Base-by-base conservation (phyloP, 495 filamentous ascomycete species). In the Lasiosphaeris hirsuta region DNA sequence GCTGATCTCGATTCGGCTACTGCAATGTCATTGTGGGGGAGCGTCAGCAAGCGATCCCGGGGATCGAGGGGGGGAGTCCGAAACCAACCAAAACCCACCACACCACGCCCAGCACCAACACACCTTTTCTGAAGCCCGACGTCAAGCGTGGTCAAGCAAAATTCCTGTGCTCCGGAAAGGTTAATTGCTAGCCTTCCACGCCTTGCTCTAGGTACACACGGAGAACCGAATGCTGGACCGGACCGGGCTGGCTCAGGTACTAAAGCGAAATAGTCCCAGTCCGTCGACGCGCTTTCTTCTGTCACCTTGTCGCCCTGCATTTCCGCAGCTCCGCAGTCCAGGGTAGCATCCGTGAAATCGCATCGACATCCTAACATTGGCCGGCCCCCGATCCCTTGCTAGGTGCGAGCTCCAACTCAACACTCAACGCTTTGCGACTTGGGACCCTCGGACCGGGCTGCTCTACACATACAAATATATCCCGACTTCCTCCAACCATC, bases 41-140 rank as follows among this genome's bases (percentile, higher is more conserved):
- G 33, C 42, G 18, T n/a, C 42, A 30, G 19, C 17, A n/a, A 43
- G 33, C 41, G 43, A 55, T 46, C 41, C 37, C 30, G 37, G 41
- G 43, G 41, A 39, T 46, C 30, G 7, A 54, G 19, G 40, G 53
- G 48, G 52, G 53, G 46, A 60, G 58, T 60, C 58, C 58, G 58
- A 45, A 44, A 37, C 53, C 53, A 55, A 55, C 34, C 34, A 38
- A 39, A 47, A 19, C 35, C 53, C 48, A 40, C 56, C 34, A 48
- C 48, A 40, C 56, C 34, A 48, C 40, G 13, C 41, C 42, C 48
- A 34, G 13, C n/a, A 30, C 19, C 53, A 39, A n/a, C 53, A 13
- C 13, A 17, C 23, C 37, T 38, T 19, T 47, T 44, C 41, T n/a
- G 44, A 30, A 30, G n/a, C 44, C 19, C 15, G 14, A 45, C 11